phyloP scores from a whole-genome alignment of 2,329 filamentous ascomycete species.

The Fusarium camptoceras region DNA sequence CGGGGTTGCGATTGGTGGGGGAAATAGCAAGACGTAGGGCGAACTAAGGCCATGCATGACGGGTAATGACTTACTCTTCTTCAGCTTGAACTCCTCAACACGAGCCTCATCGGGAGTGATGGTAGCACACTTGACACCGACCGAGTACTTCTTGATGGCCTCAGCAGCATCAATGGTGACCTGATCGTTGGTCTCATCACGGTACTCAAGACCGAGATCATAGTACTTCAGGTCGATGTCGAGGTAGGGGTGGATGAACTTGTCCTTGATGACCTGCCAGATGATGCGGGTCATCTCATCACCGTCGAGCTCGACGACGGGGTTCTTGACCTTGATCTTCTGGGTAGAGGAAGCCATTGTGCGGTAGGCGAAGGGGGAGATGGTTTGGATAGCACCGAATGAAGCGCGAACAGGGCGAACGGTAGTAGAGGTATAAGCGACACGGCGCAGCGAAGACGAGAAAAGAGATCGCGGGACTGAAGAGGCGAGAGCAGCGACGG shows the following conservation, averaged over 20 bases:
- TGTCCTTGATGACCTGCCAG: slow-evolving; percentile 99
- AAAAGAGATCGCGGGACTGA: slow-evolving; percentile 49
- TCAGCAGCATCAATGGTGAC: slow-evolving; percentile 95
- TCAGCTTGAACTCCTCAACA: slow-evolving; percentile 97
- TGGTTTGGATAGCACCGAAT: slow-evolving; percentile 58
- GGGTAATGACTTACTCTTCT: slow-evolving; percentile 79
- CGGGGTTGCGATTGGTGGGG: slow-evolving; percentile 42
- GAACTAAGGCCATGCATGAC: slow-evolving; percentile 14
- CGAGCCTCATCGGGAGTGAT: slow-evolving; percentile 98
- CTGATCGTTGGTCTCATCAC: slow-evolving; percentile 95
- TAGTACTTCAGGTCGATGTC: slow-evolving; percentile 99
- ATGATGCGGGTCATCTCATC: slow-evolving; percentile 98
- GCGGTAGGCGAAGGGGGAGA: slow-evolving; percentile 72
- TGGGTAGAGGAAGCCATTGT: slow-evolving; percentile 66
- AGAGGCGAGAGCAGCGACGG: slow-evolving; percentile 46
- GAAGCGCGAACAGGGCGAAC: slow-evolving; percentile 56
- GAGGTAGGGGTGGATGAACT: slow-evolving; percentile 96
- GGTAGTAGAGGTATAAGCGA: slow-evolving; percentile 42
- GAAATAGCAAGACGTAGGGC: slow-evolving; percentile 30
- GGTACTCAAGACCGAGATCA: slow-evolving; percentile 91
- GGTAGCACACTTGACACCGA: slow-evolving; percentile 98
- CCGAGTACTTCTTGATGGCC: slow-evolving; percentile 98
- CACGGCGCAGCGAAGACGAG: slow-evolving; percentile 48
- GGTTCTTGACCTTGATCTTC: slow-evolving; percentile 99
- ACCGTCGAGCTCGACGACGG: slow-evolving; percentile 96